Conservation (phyloP, 352 stramenopile genomes). For the Pythium pyrilobum region DNA sequence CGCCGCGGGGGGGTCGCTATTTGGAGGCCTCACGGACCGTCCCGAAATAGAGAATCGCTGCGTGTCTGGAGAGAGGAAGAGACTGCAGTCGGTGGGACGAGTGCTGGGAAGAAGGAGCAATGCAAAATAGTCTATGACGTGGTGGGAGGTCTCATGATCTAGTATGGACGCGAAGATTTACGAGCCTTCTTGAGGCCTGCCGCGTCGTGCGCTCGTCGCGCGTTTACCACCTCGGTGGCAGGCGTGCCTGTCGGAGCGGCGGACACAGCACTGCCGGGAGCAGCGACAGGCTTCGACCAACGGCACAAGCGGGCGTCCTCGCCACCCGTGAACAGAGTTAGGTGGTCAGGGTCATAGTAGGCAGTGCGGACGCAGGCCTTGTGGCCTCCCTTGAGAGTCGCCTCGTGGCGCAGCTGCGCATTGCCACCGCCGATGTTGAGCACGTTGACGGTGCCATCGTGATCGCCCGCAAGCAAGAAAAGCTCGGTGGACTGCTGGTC, state of each 20-base stretch:
- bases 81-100: too few species aligned
- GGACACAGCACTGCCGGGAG: background rate
- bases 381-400: slow-evolving; percentile 56
- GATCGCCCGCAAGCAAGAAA: slow-evolving; percentile 73
- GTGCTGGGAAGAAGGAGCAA: too few species aligned
- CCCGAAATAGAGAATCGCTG: too few species aligned
- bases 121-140: too few species aligned
- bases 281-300: slow-evolving; percentile 36
- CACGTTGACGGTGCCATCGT: slow-evolving; percentile 71
- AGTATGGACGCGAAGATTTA: slow-evolving; percentile 73
- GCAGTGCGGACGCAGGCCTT: slow-evolving; percentile 79
- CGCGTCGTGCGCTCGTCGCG: slow-evolving; percentile 26
- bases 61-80: too few species aligned
- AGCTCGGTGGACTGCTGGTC: slow-evolving; percentile 62
- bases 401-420: slow-evolving; percentile 52
- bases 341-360: slow-evolving; percentile 54
- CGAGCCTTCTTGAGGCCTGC: slow-evolving; percentile 63
- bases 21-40: too few species aligned
- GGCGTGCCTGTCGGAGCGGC: slow-evolving; percentile 8
- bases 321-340: slow-evolving; percentile 72
- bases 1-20: too few species aligned
- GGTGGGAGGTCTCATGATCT: too few species aligned
- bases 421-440: slow-evolving; percentile 50
- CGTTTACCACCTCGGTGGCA: too few species aligned
- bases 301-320: slow-evolving; percentile 85